phyloP scores from a whole-genome alignment of 164 flowering plant species.

The Annona squamosa region DNA sequence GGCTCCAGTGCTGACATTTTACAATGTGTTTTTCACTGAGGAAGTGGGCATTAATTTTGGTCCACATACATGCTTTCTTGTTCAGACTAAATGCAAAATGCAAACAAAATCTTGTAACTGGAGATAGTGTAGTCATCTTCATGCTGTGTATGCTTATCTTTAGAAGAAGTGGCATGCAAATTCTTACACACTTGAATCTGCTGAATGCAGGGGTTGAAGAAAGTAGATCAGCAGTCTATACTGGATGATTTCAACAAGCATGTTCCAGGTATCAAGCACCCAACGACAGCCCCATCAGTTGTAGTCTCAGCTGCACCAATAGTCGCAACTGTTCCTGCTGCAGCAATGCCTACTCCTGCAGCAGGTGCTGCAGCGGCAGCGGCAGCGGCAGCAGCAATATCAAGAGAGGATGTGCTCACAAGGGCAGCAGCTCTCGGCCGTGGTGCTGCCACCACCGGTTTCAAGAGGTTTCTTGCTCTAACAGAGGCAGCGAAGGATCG shows the following conservation, averaged over 20 bases:
- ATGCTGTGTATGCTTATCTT: no score
- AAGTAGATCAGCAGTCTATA: conserved; percentile 82
- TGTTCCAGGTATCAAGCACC: conserved; percentile 54
- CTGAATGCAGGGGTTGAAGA: conserved; percentile 71
- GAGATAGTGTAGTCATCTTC: no score
- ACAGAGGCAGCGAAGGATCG: conserved; percentile 96
- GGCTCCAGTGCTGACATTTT: no score
- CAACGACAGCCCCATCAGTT: conserved; percentile 28
- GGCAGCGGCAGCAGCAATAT: conserved; percentile 23
- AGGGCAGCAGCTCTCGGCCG: conserved; percentile 97
- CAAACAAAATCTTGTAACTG: no score
- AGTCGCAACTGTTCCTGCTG: conserved; percentile 27
- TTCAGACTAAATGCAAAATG: no score
- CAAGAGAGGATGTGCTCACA: conserved; percentile 83
- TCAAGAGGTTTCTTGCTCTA: conserved; percentile 86
- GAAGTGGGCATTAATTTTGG: no score
- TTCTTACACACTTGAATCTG: background rate
- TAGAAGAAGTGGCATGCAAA: background rate
- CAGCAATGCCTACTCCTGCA: conserved; percentile 19
- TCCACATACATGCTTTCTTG: no score
- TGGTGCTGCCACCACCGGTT: conserved; percentile 92
- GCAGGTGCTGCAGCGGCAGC: conserved; percentile 25
- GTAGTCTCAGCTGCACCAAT: conserved; percentile 26
- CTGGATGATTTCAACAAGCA: conserved; percentile 89
- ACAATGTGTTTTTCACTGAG: no score